Evolutionary conservation across 176 grass and related monocot genomes (phyloP), one percentile per base, ranked within the genome.

Genomic region (Eleusine coracana): DNA sequence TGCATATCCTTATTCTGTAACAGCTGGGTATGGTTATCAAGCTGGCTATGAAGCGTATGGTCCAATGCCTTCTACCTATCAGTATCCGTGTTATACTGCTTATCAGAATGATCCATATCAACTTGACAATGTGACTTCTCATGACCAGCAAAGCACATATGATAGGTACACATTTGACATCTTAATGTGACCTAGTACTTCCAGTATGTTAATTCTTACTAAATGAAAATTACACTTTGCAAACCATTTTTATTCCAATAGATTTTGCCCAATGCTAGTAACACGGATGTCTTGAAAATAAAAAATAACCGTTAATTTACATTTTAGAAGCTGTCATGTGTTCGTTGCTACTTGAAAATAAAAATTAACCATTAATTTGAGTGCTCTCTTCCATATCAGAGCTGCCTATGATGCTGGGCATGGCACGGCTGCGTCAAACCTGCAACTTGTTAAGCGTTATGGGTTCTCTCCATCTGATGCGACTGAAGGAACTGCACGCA

Each of bases 151-250:
- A 77, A 85, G 48, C 68, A 45, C 60, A 68, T 62, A 54, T 31
- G 73, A 34, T 68, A 51, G 87, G 91, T 92, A 89, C 17, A 18
- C 67, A 85, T 49, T 80, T 66, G 23, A n/a, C 38, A 34, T 50
- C 36, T 63, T 37, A 31, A 80, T 80, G 7, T 17, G 49, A 45
- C 61, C 15, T n/a, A 49, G 18, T 76, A 60, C 28, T 78, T 77
- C 34, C 0, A 41, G 67, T 68, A 36, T 73, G 27, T 52, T 86
- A 41, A n/a, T 59, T 59, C 15, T 86, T 86, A 13, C 49, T 51
- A 28, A 36, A 42, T 72, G 36, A 5, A 71, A 65, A 48, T 46
- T 67, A 15, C n/a, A 28, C 86, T 74, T 28, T 44, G 31, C n/a
- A 39, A 48, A 66, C 15, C 40, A 15, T 17, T 25, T 63, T 73